Evolutionary conservation across 2,329 filamentous ascomycete genomes (phyloP).

Genomic region (Pezicula rhizophila): DNA sequence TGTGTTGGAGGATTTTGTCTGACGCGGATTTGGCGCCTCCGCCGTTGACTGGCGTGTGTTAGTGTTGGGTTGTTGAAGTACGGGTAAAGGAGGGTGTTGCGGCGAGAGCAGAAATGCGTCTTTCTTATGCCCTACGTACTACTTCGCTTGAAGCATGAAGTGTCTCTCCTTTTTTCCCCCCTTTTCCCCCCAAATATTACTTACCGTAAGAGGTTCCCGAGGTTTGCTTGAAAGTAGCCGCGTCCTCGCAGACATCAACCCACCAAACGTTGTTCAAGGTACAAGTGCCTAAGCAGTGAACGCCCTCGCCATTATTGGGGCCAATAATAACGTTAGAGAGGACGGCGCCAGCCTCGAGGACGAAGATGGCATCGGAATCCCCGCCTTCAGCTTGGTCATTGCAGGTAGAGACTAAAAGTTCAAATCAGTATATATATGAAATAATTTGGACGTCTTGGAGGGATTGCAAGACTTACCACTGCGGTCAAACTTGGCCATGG

Average conservation of each 20-base stretch:
- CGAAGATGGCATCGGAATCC: conserved; percentile 25
- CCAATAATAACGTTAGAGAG: conserved; percentile 25
- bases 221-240: conserved; percentile 30
- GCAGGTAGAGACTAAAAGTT: background rate
- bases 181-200: too few relatives aligned
- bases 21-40: conserved; percentile 35
- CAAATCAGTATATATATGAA: background rate
- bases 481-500: background rate
- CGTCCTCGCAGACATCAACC: conserved; percentile 33
- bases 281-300: conserved; percentile 27
- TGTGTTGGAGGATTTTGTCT: conserved; percentile 37
- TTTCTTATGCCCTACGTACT: too few relatives aligned
- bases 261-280: conserved; percentile 1
- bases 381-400: conserved; percentile 31
- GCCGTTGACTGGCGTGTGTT: conserved; percentile 27
- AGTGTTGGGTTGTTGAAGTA: too few relatives aligned
- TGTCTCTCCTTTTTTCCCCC: too few relatives aligned
- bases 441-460: background rate
- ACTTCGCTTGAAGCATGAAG: too few relatives aligned
- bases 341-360: conserved; percentile 19
- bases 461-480: background rate
- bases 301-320: conserved; percentile 39
- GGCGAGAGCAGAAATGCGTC: too few relatives aligned
- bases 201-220: conserved; percentile 30
- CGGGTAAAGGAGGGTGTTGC: too few relatives aligned